These are phyloP conservation scores for Oxytropis ochrocephala DNA, from an alignment of 306 rosid species.

Conservation along the genomic window DNA sequence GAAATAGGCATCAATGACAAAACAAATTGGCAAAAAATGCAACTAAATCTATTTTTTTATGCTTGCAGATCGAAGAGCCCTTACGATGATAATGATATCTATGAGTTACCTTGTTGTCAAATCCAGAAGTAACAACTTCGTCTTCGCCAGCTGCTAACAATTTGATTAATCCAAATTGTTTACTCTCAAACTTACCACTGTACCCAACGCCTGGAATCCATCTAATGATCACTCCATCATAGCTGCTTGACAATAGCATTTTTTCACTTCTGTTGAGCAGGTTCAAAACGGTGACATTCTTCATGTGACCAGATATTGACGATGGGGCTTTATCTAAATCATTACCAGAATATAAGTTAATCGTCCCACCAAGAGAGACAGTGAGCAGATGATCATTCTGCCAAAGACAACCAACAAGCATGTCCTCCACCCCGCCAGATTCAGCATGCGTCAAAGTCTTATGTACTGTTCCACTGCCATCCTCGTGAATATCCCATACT, in stretches of 20 bases:
- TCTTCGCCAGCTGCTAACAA: constrained; percentile 63
- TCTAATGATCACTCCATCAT: constrained; percentile 80
- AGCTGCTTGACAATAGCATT: constrained; percentile 78
- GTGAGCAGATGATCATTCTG: constrained; percentile 72
- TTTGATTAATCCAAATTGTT: constrained; percentile 74
- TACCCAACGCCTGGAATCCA: constrained; percentile 84
- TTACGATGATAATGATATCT: not conserved
- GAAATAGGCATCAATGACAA: not conserved
- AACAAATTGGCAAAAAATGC: not conserved
- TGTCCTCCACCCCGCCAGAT: constrained; percentile 83
- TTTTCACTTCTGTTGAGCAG: constrained; percentile 58
- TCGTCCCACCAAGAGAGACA: constrained; percentile 86
- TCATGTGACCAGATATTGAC: constrained; percentile 79
- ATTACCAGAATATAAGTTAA: constrained; percentile 54
- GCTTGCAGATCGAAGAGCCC: not conserved
- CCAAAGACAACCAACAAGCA: constrained; percentile 96
- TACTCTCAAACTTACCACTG: constrained; percentile 63
- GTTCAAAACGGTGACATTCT: constrained; percentile 66
- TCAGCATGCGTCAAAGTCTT: constrained; percentile 56
- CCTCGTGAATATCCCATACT: constrained; percentile 75
- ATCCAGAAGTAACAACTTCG: constrained; percentile 75
- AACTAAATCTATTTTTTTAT: not conserved
- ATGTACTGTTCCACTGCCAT: constrained; percentile 62
- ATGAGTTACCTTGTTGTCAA: constrained; percentile 79
- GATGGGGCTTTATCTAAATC: constrained; percentile 68